Base-by-base conservation (phyloP, 371 early-diverging fungal species). In the Rhizopus stolonifer region DNA sequence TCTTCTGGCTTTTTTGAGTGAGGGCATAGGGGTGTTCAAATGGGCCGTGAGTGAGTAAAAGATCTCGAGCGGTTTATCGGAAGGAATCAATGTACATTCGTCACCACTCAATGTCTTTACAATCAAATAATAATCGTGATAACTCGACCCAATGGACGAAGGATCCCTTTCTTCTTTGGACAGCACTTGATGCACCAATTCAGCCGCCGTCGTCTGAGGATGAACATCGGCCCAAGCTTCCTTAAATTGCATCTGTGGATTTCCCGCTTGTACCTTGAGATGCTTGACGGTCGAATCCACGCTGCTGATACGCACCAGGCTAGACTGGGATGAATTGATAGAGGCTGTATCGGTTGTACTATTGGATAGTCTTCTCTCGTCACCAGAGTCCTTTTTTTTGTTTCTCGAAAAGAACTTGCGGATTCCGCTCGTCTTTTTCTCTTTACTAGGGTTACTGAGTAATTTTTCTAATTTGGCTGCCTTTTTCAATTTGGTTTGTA, bases 11-110 rank as follows among this genome's bases (percentile, higher is more conserved):
- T 74, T 72, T 40, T 67, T 75, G 11, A 69, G 54, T 0, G 69
- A 62, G 4, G 81, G 81, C 65, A 81, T 60, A 1, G 81, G 81
- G 14, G 81, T 81, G 1, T 69, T 81, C 13, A 78, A 53, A 46
- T 77, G 77, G 2, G 73, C 67, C 2, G 79, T 81, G 6, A 81
- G 58, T 0, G 81, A 77, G 39, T 75, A 67, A 39, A 73, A 81
- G 14, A 81, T 81, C 11, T 75, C 64, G 48, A 77, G 58, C 2
- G 81, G 81, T 53, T 77, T 77, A 43, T 81, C 81, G 14, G 75
- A 64, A 9, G 77, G 65, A 2, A 72, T 69, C 32, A 81, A 50
- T 3, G 72, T 69, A 13, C 54, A 56, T 40, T 65, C 65, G 19
- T 65, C 65, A 1, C 77, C 74, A 54, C 70, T 70, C 18, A 65